Evolutionary conservation across 2,329 filamentous ascomycete species (phyloP), one percentile per base, ranked within the genome.

Genomic region (Monosporascus sp.): DNA sequence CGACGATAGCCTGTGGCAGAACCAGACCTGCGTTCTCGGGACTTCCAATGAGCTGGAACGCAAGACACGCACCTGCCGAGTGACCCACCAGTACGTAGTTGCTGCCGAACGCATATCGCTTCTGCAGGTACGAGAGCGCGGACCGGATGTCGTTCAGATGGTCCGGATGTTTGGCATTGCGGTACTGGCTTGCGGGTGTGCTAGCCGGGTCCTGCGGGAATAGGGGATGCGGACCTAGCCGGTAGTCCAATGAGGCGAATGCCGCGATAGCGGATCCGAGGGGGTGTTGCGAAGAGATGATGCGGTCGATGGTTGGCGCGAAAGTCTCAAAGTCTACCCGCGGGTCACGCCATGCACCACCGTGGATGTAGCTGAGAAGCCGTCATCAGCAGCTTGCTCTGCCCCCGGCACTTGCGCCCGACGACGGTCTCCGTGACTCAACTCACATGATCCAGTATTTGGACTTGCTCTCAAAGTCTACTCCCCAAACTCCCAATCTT

Each of bases 241-340:
- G 78, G 74, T 87, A 87, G 68, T 84, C 80, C 54, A 87, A 65
- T 45, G 84, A 85, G 27, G 84, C 80, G 63, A 88, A 81, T 55
- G 80, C 86, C 22, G 80, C 79, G 53, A 89, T 73, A 48, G 11
- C 69, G 58, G 5, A 60, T 52, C 40, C 17, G 57, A 57, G 19
- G 54, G 53, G n/a, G 52, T 51, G 40, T 53, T 50, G 38, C 14
- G 56, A 63, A n/a, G 60, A 55, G 46, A 75, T 62, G 54, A 82
- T 67, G 37, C 68, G 63, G 53, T 70, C 65, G 49, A 82, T 72
- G 49, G 74, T 71, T 4, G 77, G 69, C 26, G 65, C 56, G 59
- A 81, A 80, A 52, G 73, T 73, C 50, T 73, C 62, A 27, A 76
- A 71, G 43, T 72, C 72, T 52, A 77, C 72, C 51, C 69, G 68